phyloP scores from a whole-genome alignment of 2,329 filamentous ascomycete genomes.

The Xylaria sp. region DNA sequence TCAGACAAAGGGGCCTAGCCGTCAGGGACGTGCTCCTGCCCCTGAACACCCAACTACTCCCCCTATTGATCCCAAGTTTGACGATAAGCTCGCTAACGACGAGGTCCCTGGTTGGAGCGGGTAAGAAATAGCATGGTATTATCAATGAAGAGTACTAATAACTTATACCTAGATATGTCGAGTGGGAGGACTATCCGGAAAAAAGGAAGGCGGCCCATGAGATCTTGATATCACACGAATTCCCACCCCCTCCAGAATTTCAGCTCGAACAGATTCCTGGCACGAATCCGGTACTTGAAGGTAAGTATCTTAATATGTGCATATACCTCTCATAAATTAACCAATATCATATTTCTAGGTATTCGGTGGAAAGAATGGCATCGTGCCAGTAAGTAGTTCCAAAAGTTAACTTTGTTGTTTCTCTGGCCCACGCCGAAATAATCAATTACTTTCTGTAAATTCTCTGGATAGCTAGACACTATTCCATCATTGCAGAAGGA shows the following conservation, averaged over 20 bases:
- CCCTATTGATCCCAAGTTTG: constrained; percentile 25
- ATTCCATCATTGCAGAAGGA: neutral
- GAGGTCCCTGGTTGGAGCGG: constrained; percentile 40
- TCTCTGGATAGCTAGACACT: neutral
- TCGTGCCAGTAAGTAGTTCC: constrained; percentile 51
- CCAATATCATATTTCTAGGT: constrained; percentile 28
- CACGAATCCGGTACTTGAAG: constrained; percentile 67
- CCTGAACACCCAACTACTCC: constrained; percentile 4
- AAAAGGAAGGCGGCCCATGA: constrained; percentile 70
- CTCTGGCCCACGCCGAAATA: neutral
- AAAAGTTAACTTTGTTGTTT: neutral
- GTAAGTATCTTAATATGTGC: constrained; percentile 47
- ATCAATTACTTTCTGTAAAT: neutral
- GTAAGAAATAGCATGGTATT: constrained; percentile 28
- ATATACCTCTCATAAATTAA: neutral
- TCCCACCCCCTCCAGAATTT: constrained; percentile 64
- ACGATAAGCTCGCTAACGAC: constrained; percentile 40
- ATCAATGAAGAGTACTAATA: constrained; percentile 11
- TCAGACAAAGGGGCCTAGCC: constrained; percentile 35
- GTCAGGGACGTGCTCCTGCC: neutral
- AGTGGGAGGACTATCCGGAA: constrained; percentile 76
- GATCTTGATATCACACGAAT: constrained; percentile 62
- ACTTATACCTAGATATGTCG: constrained; percentile 62
- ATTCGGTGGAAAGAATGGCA: constrained; percentile 68
- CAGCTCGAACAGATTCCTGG: constrained; percentile 64